Percentiles rank a stretch among this genome's conserved stretches.
phyloP scores from a whole-genome alignment of 2,329 filamentous ascomycete genomes.

The Plenodomus biglobosus region DNA sequence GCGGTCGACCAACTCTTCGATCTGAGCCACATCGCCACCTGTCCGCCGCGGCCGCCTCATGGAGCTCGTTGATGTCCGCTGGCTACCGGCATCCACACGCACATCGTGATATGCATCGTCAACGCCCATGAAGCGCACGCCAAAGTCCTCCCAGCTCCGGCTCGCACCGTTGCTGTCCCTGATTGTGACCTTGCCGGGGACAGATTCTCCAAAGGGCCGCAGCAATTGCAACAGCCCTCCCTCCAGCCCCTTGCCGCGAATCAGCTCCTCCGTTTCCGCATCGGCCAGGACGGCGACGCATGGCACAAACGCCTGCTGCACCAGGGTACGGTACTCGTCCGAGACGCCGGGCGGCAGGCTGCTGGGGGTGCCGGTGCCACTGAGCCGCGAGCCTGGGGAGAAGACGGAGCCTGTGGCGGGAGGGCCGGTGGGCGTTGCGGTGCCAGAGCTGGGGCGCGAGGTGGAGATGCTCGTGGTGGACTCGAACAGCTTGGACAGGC shows the following conservation, averaged over 20 bases:
- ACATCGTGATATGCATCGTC: conserved; percentile 55
- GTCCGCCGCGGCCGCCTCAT: conserved; percentile 43
- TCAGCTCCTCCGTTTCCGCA: conserved; percentile 76
- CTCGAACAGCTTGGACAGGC: conserved; percentile 56
- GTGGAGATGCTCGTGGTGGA: conserved; percentile 51
- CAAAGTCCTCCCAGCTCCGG: conserved; percentile 83
- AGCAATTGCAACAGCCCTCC: conserved; percentile 82
- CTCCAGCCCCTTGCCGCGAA: conserved; percentile 80
- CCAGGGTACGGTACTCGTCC: conserved; percentile 63
- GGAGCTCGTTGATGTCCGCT: conserved; percentile 29
- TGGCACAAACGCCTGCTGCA: conserved; percentile 84
- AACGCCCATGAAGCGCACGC: conserved; percentile 79
- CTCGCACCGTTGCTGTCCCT: conserved; percentile 87
- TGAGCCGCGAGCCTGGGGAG: conserved; percentile 45
- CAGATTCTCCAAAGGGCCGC: conserved; percentile 84
- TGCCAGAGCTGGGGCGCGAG: conserved; percentile 46
- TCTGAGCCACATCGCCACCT: conserved; percentile 62
- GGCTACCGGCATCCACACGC: conserved; percentile 25
- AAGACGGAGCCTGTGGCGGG: conserved; percentile 46
- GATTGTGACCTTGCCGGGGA: conserved; percentile 85
- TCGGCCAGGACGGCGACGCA: conserved; percentile 88
- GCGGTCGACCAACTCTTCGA: conserved; percentile 78
- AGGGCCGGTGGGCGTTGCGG: conserved; percentile 46
- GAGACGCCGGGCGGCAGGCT: conserved; percentile 46
- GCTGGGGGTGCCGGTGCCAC: conserved; percentile 45